Evolutionary conservation across 2,329 filamentous ascomycete genomes (phyloP).

Genomic region (Thelonectria blattea): DNA sequence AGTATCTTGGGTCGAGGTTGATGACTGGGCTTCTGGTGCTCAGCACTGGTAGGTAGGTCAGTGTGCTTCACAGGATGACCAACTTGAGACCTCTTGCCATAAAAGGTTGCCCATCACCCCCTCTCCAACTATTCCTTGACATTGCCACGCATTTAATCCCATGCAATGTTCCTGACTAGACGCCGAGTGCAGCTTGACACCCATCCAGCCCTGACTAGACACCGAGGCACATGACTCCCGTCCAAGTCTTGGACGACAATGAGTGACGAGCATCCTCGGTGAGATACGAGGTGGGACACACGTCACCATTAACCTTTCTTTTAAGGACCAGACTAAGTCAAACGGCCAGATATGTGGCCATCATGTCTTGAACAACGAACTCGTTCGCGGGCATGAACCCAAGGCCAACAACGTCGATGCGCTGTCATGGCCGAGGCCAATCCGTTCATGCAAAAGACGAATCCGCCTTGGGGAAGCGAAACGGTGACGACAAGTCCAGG

Average conservation of each 20-base stretch:
- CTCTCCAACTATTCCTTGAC: too few species aligned
- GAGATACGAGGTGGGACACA: background rate
- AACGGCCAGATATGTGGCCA: constrained; percentile 8
- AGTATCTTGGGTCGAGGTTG: too few species aligned
- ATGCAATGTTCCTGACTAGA: too few species aligned
- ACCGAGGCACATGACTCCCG: background rate
- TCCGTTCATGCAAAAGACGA: constrained; percentile 14
- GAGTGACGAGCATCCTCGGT: background rate
- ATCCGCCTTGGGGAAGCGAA: constrained; percentile 6
- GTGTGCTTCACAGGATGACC: too few species aligned
- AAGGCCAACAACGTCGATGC: constrained; percentile 4
- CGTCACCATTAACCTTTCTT: background rate
- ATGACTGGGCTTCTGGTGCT: too few species aligned
- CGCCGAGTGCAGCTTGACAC: too few species aligned
- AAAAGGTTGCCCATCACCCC: too few species aligned
- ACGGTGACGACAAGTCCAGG: background rate
- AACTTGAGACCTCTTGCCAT: too few species aligned
- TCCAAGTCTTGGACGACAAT: background rate
- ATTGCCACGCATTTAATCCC: too few species aligned
- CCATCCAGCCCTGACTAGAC: too few species aligned
- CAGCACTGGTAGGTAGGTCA: too few species aligned
- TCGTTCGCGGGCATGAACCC: constrained; percentile 5
- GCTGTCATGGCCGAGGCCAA: constrained; percentile 7
- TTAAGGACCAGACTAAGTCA: background rate
- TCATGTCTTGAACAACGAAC: constrained; percentile 2